phyloP scores from a whole-genome alignment of 805 yeast genomes.

The Saccharomycopsis babjevae region DNA sequence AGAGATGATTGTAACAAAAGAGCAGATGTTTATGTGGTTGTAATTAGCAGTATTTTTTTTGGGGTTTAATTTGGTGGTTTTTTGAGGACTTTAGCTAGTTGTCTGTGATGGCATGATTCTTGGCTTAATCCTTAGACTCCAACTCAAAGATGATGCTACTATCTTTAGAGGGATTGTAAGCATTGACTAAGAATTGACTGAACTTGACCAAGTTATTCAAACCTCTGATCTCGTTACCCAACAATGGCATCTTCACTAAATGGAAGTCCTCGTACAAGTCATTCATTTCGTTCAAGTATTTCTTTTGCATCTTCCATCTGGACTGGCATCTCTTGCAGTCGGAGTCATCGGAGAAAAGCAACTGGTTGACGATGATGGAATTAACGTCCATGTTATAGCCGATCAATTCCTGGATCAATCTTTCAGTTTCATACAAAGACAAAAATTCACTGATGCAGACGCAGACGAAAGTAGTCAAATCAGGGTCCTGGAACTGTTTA shows the following conservation, averaged over 20 bases:
- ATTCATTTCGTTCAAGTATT: slow-evolving; percentile 88
- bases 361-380: slow-evolving; percentile 90
- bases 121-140: slow-evolving; percentile 20
- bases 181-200: slow-evolving; percentile 68
- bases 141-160: slow-evolving; percentile 27
- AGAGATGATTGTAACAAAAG: not conserved
- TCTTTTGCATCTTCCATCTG: slow-evolving; percentile 92
- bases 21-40: not conserved
- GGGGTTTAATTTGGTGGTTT: too few relatives aligned
- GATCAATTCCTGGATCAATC: slow-evolving; percentile 93
- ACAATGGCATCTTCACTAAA: slow-evolving; percentile 87
- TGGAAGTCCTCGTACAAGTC: slow-evolving; percentile 97
- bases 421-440: slow-evolving; percentile 92
- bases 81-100: too few relatives aligned
- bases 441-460: slow-evolving; percentile 96
- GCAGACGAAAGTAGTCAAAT: slow-evolving; percentile 88
- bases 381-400: slow-evolving; percentile 94
- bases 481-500: slow-evolving; percentile 92
- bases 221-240: slow-evolving; percentile 94
- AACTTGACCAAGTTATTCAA: slow-evolving; percentile 74
- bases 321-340: slow-evolving; percentile 83
- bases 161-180: slow-evolving; percentile 62
- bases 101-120: not conserved
- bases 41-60: too few relatives aligned
- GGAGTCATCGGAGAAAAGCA: slow-evolving; percentile 73